Evolutionary conservation across 1,284 basidiomycete genomes (phyloP).

Genomic region (Tetrapyrgos nigripes): DNA sequence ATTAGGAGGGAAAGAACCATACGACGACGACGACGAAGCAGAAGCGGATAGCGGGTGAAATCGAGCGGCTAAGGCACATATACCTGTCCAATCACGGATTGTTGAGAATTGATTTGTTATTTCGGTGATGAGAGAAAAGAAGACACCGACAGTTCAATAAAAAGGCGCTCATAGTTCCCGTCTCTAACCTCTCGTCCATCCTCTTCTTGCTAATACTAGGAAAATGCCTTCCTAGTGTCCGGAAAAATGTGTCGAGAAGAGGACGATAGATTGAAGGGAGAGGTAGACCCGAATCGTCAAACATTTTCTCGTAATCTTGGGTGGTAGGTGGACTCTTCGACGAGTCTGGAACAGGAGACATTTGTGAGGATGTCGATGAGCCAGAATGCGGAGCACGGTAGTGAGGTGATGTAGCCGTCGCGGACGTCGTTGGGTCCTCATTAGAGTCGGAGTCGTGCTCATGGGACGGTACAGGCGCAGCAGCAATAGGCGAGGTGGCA

Average conservation of each 20-base stretch:
- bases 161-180: conserved; percentile 48
- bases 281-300: conserved; percentile 41
- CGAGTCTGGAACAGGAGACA: background rate
- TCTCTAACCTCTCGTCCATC: conserved; percentile 42
- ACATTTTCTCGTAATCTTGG: conserved; percentile 27
- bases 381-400: background rate
- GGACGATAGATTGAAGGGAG: conserved; percentile 38
- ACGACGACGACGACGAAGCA: background rate
- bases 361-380: background rate
- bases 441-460: too few relatives aligned
- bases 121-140: background rate
- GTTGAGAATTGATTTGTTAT: background rate
- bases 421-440: background rate
- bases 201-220: conserved; percentile 39
- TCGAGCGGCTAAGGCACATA: conserved; percentile 39
- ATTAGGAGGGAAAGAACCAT: background rate
- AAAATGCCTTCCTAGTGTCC: conserved; percentile 42
- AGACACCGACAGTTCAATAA: conserved; percentile 35
- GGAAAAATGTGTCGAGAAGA: conserved; percentile 42
- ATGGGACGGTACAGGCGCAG: conserved; percentile 2
- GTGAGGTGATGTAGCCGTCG: background rate
- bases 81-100: conserved; percentile 25
- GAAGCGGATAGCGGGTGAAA: conserved; percentile 1
- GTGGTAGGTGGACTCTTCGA: background rate
- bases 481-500: background rate